These are phyloP conservation scores for Bacterosira constricta DNA, from an alignment of 108 stramenopile species.

Conservation along the genomic window DNA sequence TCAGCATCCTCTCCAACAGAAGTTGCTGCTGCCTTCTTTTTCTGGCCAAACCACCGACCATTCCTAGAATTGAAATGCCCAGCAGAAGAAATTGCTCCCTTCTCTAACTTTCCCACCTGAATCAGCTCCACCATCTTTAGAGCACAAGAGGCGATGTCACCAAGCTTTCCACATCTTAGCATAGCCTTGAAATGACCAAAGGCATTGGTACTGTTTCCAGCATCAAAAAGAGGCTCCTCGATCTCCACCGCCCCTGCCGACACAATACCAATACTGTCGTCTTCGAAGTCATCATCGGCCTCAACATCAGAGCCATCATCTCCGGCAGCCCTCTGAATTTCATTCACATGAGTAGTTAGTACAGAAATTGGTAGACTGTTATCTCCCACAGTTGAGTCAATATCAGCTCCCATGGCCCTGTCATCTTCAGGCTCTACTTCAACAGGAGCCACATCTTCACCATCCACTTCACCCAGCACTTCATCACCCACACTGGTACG, in stretches of 20 bases:
- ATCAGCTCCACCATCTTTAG: slow-evolving; percentile 18
- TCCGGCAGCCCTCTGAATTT: no score
- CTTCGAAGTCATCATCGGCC: background rate
- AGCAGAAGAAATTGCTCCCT: background rate
- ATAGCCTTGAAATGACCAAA: slow-evolving; percentile 1
- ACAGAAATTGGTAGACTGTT: no score
- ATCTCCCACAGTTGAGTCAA: no score
- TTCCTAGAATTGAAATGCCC: slow-evolving; percentile 1
- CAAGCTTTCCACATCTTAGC: background rate
- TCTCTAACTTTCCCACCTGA: slow-evolving; percentile 20
- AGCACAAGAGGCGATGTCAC: background rate
- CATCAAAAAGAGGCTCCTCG: no score
- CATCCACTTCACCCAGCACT: background rate
- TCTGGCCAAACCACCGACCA: background rate
- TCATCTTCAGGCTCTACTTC: background rate
- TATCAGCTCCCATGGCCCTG: background rate
- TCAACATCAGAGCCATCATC: background rate
- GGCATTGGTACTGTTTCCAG: no score
- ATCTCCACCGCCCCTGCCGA: no score
- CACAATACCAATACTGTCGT: no score
- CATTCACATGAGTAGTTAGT: no score
- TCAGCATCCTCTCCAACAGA: background rate
- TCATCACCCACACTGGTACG: no score
- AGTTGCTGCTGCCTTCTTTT: background rate
- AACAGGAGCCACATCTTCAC: background rate